Evolutionary conservation across 177 flowering plant genomes (phyloP).

Genomic region (Vitis hybrid): DNA sequence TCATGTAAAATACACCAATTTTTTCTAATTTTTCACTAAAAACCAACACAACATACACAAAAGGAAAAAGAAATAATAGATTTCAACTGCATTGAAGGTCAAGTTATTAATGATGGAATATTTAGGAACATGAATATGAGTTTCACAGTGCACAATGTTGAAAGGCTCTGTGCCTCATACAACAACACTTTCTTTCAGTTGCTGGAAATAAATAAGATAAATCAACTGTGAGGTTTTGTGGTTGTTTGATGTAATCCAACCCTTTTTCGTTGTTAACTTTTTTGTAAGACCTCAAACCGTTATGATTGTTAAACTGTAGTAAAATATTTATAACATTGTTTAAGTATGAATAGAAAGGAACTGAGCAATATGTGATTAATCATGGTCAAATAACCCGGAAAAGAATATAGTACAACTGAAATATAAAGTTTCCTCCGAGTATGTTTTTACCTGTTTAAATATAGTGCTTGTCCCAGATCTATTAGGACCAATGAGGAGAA

Average conservation of each 20-base stretch:
- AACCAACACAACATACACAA: background rate
- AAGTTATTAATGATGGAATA: too few relatives aligned
- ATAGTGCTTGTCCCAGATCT: constrained; percentile 51
- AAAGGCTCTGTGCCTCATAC: too few relatives aligned
- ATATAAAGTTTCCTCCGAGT: background rate
- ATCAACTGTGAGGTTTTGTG: too few relatives aligned
- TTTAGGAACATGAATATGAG: too few relatives aligned
- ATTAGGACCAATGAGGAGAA: constrained; percentile 37
- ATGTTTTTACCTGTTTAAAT: constrained; percentile 40
- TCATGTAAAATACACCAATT: background rate
- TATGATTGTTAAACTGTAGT: background rate
- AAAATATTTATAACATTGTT: background rate
- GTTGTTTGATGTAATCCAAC: too few relatives aligned
- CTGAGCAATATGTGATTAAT: background rate
- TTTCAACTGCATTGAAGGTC: too few relatives aligned
- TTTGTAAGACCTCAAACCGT: too few relatives aligned
- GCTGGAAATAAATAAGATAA: too few relatives aligned
- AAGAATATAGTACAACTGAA: background rate
- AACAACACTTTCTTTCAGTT: too few relatives aligned
- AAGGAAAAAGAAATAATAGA: background rate
- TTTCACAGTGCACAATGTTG: too few relatives aligned
- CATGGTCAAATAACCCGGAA: background rate
- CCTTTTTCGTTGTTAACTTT: too few relatives aligned
- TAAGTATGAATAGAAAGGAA: background rate
- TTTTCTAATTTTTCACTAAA: constrained; percentile 1